Evolutionary conservation across 495 filamentous ascomycete species (phyloP).

Genomic region (Tuber magnatum): DNA sequence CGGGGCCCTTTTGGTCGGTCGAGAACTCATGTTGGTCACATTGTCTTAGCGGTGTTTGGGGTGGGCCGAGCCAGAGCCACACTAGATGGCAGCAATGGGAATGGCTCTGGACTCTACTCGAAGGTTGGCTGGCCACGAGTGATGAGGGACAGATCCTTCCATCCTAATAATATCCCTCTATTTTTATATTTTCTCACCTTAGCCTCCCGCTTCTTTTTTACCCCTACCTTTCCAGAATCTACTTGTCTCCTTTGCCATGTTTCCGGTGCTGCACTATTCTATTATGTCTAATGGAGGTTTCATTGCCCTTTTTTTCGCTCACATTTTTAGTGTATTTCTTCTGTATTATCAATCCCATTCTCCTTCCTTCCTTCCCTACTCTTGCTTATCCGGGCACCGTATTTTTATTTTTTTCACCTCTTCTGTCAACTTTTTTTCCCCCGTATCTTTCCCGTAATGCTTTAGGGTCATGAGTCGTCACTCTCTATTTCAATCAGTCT

Average conservation of each 20-base stretch:
- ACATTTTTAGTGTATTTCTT: neutral
- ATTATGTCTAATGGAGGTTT: constrained; percentile 2
- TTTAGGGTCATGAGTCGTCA: neutral
- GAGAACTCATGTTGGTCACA: constrained; percentile 22
- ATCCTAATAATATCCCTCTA: neutral
- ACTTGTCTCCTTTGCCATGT: neutral
- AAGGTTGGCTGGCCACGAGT: neutral
- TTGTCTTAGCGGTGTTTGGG: constrained; percentile 10
- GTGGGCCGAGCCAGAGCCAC: neutral
- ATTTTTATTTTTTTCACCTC: neutral
- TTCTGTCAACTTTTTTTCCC: neutral
- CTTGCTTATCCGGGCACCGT: neutral
- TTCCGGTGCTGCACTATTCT: neutral
- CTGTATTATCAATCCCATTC: neutral
- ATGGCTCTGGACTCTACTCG: neutral
- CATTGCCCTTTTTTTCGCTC: neutral
- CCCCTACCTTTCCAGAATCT: neutral
- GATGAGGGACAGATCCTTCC: neutral
- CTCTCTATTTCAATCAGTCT: neutral
- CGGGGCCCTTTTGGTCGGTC: constrained; percentile 19
- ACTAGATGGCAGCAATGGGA: neutral
- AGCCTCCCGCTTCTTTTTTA: neutral
- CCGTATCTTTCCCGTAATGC: neutral
- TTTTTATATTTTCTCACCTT: neutral
- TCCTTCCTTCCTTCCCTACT: neutral